Conservation (phyloP, 73 alveolate species). For the Paramecium sonneborni region DNA sequence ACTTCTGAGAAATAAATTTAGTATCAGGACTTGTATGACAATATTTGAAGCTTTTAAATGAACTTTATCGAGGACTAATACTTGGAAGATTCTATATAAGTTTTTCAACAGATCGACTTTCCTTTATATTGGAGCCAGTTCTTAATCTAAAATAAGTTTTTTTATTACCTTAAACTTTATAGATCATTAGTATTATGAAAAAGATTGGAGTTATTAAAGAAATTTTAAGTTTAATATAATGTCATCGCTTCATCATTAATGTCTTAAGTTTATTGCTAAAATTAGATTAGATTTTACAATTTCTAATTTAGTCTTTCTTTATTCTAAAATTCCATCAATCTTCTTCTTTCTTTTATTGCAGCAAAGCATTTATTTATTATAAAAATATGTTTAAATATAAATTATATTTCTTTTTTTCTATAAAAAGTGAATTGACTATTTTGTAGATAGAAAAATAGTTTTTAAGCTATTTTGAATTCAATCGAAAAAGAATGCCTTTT, state of each 20-base stretch:
- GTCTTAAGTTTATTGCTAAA: neutral
- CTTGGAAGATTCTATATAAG: constrained; percentile 16
- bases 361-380: neutral
- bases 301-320: neutral
- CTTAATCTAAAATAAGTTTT: neutral
- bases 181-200: neutral
- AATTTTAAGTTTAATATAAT: neutral
- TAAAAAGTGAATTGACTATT: too few relatives aligned
- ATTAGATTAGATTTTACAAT: neutral
- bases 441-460: too few relatives aligned
- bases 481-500: too few relatives aligned
- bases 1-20: neutral
- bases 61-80: neutral
- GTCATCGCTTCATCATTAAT: constrained; percentile 10
- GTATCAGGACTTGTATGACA: constrained; percentile 36
- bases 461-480: too few relatives aligned
- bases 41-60: neutral
- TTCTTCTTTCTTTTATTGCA: constrained; percentile 13
- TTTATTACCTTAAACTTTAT: neutral
- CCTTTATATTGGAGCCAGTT: neutral
- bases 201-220: neutral
- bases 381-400: neutral
- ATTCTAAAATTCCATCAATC: neutral
- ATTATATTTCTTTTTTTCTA: too few relatives aligned
- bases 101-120: constrained; percentile 9